Percentiles rank a stretch among this genome's conserved stretches.
Conservation (phyloP, 495 filamentous ascomycete species). For the Collariella sp. region DNA sequence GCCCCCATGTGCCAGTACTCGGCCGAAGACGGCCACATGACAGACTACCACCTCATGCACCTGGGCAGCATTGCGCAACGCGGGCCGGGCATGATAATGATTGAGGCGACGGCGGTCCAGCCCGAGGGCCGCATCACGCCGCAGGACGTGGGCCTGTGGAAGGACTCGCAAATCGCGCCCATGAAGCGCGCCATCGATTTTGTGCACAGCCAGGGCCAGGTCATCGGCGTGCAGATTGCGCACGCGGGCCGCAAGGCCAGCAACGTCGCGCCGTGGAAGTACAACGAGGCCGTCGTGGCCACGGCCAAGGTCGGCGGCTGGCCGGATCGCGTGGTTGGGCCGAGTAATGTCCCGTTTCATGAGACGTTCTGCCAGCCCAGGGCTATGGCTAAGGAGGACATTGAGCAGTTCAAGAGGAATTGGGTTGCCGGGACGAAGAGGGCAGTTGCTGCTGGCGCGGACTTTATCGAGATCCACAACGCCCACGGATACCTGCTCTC, state of each 20-base stretch:
- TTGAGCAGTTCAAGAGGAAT: conserved; percentile 36
- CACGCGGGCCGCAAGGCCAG: conserved; percentile 72
- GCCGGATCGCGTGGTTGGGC: conserved; percentile 55
- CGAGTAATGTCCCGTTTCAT: conserved; percentile 36
- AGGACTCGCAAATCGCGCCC: conserved; percentile 59
- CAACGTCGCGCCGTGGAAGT: conserved; percentile 56
- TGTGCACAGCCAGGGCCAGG: conserved; percentile 58
- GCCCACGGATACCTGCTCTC: conserved; percentile 54
- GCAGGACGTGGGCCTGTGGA: conserved; percentile 62
- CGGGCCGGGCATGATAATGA: conserved; percentile 59
- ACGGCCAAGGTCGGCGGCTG: conserved; percentile 51
- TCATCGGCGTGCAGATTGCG: conserved; percentile 65
- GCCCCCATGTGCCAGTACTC: conserved; percentile 63
- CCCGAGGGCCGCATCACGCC: conserved; percentile 74
- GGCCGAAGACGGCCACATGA: conserved; percentile 41
- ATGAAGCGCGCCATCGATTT: conserved; percentile 58
- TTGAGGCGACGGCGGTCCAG: conserved; percentile 64
- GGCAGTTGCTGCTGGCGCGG: conserved; percentile 45
- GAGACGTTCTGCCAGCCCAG: conserved; percentile 32
- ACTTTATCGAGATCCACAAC: conserved; percentile 49
- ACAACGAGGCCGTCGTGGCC: conserved; percentile 32
- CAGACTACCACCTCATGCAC: conserved; percentile 30
- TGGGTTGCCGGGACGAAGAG: conserved; percentile 43
- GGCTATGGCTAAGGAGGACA: conserved; percentile 44
- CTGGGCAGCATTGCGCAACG: conserved; percentile 50